Evolutionary conservation across 345 rosid species (phyloP), one percentile per base, ranked within the genome.

Genomic region (Psidium friedrichsthalianum): DNA sequence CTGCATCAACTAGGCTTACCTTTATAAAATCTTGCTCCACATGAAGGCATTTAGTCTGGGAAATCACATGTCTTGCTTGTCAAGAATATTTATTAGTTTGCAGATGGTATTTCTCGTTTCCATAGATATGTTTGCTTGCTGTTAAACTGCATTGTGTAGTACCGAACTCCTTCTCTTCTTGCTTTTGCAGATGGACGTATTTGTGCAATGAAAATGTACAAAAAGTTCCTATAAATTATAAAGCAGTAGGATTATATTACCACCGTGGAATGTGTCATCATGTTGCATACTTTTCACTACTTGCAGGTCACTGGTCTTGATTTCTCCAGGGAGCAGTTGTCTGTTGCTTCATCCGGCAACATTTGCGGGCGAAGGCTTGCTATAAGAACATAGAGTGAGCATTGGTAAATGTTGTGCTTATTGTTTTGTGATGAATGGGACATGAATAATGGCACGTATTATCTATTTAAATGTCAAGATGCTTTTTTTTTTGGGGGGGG

Each of bases 371-470:
- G 7, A 94, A 92, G 86, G 88, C 93, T 76, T 93, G 94, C 89
- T 93, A 90, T 91, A 89, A 89, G 86, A 95, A 92, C 90, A 97
- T 97, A 81, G 96, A 93, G 98, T 95, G 98, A 96, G 98, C 94
- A 89, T 88, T 89, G 94, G 93, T 94, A 91, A 88, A 89, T 87
- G 76, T 84, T 59, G 88, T 56, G 83, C 86, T 90, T 27, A 27
- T 85, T 74, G 74, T 82, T 40, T 51, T 86, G 51, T 15, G 59
- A 54, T 56, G 47, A 25, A 27, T 25, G 36, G 22, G 36, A 54
- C 44, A 11, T 25, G 24, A 5, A 14, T 51, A 25, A 57, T 49
- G 22, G 53, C 11, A 58, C 25, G 40, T 18, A 51, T 40, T 15
- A 56, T 59, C 76, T 84, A n/a, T 55, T 36, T 53, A 51, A 51